These are phyloP conservation scores for Phytopythium oedochilum DNA, from an alignment of 352 stramenopile species.

Conservation along the genomic window DNA sequence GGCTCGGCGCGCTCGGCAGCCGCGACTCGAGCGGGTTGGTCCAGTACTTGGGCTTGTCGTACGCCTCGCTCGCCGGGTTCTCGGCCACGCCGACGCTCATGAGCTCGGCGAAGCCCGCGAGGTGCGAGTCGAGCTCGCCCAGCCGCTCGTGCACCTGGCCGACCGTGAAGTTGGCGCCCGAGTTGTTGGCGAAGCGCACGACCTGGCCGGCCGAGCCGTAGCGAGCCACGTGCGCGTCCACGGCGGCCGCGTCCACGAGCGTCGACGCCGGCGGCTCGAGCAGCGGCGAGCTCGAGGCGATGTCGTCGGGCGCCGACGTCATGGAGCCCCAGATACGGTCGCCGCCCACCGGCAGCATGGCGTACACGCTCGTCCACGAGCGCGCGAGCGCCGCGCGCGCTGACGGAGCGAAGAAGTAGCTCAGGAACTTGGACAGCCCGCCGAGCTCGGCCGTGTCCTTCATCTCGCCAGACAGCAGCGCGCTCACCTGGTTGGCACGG, in stretches of 20 bases:
- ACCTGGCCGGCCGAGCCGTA: slow-evolving; percentile 49
- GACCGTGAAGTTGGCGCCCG: slow-evolving; percentile 55
- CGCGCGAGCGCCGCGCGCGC: slow-evolving; percentile 51
- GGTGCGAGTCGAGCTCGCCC: slow-evolving; percentile 36
- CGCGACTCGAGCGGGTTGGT: slow-evolving; percentile 84
- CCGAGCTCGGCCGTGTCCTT: slow-evolving; percentile 92
- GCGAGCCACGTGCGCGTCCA: slow-evolving; percentile 35
- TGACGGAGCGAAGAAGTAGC: slow-evolving; percentile 68
- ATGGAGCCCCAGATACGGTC: slow-evolving; percentile 83
- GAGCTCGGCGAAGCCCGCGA: slow-evolving; percentile 34
- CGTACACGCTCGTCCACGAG: slow-evolving; percentile 82
- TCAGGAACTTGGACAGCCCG: slow-evolving; percentile 81
- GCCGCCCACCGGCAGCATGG: slow-evolving; percentile 92
- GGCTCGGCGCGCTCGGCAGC: slow-evolving; percentile 86
- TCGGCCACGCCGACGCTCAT: slow-evolving; percentile 40
- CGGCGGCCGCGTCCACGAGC: slow-evolving; percentile 19
- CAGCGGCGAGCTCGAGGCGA: slow-evolving; percentile 52
- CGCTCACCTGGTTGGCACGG: slow-evolving; percentile 59
- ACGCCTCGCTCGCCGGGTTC: slow-evolving; percentile 40
- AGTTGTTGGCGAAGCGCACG: slow-evolving; percentile 48
- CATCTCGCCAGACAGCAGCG: slow-evolving; percentile 94
- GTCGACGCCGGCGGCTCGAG: slow-evolving; percentile 21
- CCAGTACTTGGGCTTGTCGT: slow-evolving; percentile 70
- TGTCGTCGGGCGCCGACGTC: slow-evolving; percentile 55
- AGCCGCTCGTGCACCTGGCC: slow-evolving; percentile 43